These are phyloP conservation scores for Marasmius oreades DNA, from an alignment of 1,284 basidiomycete species.

Conservation along the genomic window DNA sequence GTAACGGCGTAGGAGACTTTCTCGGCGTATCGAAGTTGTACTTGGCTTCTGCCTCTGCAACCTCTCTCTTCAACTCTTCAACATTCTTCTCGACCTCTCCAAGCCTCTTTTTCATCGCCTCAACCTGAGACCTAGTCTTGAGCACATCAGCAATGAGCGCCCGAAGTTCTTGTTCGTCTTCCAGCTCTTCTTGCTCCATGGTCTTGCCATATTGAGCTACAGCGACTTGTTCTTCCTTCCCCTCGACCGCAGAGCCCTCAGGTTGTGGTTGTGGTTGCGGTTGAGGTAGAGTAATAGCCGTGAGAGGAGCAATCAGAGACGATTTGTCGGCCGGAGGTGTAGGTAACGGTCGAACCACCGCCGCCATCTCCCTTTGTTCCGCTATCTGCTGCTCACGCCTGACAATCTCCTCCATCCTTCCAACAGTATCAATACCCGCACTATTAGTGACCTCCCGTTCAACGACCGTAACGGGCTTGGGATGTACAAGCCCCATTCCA, in stretches of 20 bases:
- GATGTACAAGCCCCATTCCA: conserved; percentile 4
- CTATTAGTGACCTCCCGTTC: not conserved
- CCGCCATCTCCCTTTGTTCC: not conserved
- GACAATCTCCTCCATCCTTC: not conserved
- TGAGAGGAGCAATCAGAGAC: not conserved
- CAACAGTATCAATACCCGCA: not conserved
- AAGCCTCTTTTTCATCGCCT: conserved; percentile 21
- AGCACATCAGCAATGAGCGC: conserved; percentile 28
- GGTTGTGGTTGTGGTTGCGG: not conserved
- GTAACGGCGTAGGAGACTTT: not conserved
- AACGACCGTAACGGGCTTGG: conserved; percentile 1
- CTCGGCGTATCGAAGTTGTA: conserved; percentile 1
- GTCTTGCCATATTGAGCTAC: not conserved
- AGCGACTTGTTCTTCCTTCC: not conserved
- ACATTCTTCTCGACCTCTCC: not conserved
- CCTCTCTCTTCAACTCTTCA: not conserved
- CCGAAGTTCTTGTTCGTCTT: conserved; percentile 20
- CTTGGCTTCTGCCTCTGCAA: conserved; percentile 16
- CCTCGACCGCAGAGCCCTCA: not conserved
- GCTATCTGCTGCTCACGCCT: too few species aligned
- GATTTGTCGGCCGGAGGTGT: not conserved
- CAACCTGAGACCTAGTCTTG: conserved; percentile 23
- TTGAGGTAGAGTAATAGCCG: not conserved
- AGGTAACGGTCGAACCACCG: not conserved
- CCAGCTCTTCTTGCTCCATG: not conserved